phyloP scores from a whole-genome alignment of 2,329 filamentous ascomycete species.

The Pseudogymnoascus sp. region DNA sequence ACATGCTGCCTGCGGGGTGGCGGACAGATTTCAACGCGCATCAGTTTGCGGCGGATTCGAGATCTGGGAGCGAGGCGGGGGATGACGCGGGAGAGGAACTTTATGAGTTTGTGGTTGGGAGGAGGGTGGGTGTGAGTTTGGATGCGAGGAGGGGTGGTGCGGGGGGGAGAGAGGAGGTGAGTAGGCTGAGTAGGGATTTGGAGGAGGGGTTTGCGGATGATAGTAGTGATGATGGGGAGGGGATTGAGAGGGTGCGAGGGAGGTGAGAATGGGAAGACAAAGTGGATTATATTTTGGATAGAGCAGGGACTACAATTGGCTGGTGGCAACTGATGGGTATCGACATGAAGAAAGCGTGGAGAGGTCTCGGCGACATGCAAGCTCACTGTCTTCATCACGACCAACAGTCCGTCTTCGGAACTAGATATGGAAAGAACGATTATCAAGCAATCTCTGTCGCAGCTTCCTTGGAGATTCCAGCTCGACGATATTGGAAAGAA shows the following conservation, averaged over 20 bases:
- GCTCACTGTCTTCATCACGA: too few species aligned
- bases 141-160: constrained; percentile 22
- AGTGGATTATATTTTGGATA: neutral
- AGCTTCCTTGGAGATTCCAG: too few species aligned
- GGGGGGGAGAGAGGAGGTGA: constrained; percentile 39
- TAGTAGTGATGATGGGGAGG: constrained; percentile 51
- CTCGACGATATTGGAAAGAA: too few species aligned
- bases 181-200: constrained; percentile 69
- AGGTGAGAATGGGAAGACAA: neutral
- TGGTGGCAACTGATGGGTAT: too few species aligned
- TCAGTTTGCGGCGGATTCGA: constrained; percentile 35
- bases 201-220: constrained; percentile 71
- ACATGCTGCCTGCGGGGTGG: constrained; percentile 43
- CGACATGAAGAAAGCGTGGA: too few species aligned
- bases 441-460: too few species aligned
- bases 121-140: constrained; percentile 35
- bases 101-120: constrained; percentile 46
- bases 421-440: too few species aligned
- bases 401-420: too few species aligned
- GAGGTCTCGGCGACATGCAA: too few species aligned
- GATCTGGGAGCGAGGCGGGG: constrained; percentile 46
- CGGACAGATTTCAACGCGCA: constrained; percentile 36
- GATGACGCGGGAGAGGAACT: constrained; percentile 66
- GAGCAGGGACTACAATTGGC: too few species aligned
- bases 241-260: neutral